Base-by-base conservation (phyloP, 352 stramenopile genomes). In the Phytophthora nicotianae region DNA sequence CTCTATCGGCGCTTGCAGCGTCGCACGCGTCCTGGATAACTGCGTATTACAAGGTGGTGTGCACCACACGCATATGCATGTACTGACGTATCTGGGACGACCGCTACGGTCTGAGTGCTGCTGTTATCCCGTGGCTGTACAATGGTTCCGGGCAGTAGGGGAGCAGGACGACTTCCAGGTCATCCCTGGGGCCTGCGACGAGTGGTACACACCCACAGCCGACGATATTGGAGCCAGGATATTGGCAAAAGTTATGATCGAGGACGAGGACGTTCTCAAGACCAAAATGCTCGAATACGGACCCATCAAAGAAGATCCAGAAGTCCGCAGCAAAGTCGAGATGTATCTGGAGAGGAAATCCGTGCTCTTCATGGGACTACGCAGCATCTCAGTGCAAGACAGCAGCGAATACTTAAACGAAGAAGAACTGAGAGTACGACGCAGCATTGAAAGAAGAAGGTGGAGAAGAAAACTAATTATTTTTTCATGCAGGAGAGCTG, bases 271-370 rank as follows among this genome's bases (percentile, higher is more conserved):
- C 59, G 75, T 78, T 3, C 49, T 90, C 2, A 85, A 89, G 58
- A 88, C 83, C 26, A 91, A 90, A 52, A 88, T 92, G 72, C 75
- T 92, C 38, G 86, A 95, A 70, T 91, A 88, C 51, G 83, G 83
- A 63, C 86, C 86, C 2, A 90, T 95, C 51, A 86, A 91, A 45
- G 86, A 90, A 59, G 86, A 95, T 63, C 83, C 86, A 2, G 77
- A 91, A n/a, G 82, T 95, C 17, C 79, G 86, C 35, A 91, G 77
- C 64, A 92, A 91, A 58, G 86, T 95, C n/a, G 86, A 95, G 65
- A 88, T 83, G 65, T 89, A 92, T 47, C 65, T 95, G 23, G 86
- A 93, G 46, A 70, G 81, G n/a, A 79, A 86, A 32, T 91, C 86
- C 0, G 83, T 92, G 35, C 72, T 93, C 16, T 95, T 93, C 41